A percentile compares a stretch with the other conserved stretches of the same genome.
Conservation (phyloP, 805 yeast species). For the Saccharomycopsis sp. region DNA sequence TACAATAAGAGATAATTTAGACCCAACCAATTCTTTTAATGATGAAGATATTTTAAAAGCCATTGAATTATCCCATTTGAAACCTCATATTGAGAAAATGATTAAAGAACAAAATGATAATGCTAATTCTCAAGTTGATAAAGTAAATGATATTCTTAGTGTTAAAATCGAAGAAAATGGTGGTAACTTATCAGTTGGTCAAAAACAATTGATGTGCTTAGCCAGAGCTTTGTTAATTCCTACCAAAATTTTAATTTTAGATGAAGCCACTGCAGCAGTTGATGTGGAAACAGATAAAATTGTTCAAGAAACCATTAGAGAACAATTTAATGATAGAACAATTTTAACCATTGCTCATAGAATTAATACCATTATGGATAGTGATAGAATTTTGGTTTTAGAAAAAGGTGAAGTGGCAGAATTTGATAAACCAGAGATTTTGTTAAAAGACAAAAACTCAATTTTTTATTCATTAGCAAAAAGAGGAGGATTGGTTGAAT, state of each 20-base stretch:
- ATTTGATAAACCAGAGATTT: slow-evolving; percentile 58
- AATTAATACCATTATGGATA: slow-evolving; percentile 72
- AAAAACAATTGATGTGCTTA: slow-evolving; percentile 70
- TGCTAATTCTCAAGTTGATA: slow-evolving; percentile 25
- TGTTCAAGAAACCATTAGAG: slow-evolving; percentile 67
- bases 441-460: slow-evolving; percentile 56
- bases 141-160: slow-evolving; percentile 26
- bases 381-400: slow-evolving; percentile 65
- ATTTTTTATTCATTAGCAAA: slow-evolving; percentile 72
- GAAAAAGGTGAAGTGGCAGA: slow-evolving; percentile 70
- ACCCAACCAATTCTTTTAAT: slow-evolving; percentile 57
- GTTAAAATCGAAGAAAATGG: slow-evolving; percentile 58
- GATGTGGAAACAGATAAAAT: slow-evolving; percentile 77
- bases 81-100: slow-evolving; percentile 47
- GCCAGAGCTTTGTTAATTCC: slow-evolving; percentile 67
- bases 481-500: slow-evolving; percentile 62
- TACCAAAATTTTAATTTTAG: slow-evolving; percentile 56
- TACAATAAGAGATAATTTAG: slow-evolving; percentile 73
- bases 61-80: slow-evolving; percentile 67
- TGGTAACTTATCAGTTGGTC: slow-evolving; percentile 63
- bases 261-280: slow-evolving; percentile 85
- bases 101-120: slow-evolving; percentile 37
- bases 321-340: slow-evolving; percentile 65
- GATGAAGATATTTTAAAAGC: slow-evolving; percentile 84
- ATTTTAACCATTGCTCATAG: slow-evolving; percentile 81